phyloP scores from a whole-genome alignment of 176 grass and related monocot species.

The Carex myosuroides region DNA sequence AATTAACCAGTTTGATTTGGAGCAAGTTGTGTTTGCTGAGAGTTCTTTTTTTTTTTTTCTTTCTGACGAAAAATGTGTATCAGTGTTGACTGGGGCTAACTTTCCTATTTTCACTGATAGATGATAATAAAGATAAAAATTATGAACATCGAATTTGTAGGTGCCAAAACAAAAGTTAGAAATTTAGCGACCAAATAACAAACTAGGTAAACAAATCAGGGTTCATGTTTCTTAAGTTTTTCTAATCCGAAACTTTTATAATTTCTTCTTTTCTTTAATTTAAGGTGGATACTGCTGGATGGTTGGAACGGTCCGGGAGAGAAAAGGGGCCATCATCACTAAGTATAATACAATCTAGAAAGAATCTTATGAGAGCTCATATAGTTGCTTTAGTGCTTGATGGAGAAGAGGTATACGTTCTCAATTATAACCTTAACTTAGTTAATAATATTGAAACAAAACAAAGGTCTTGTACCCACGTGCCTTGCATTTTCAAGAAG shows the following conservation, averaged over 20 bases:
- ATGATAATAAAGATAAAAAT: background rate
- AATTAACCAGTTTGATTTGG: background rate
- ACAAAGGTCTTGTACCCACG: background rate
- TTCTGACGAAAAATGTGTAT: background rate
- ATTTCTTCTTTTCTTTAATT: constrained; percentile 23
- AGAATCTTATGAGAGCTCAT: constrained; percentile 95
- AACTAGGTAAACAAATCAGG: background rate
- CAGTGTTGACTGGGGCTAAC: background rate
- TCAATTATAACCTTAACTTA: constrained; percentile 17
- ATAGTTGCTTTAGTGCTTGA: constrained; percentile 93
- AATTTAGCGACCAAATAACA: background rate
- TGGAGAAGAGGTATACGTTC: constrained; percentile 59
- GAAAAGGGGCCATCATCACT: constrained; percentile 87
- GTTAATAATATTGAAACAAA: background rate
- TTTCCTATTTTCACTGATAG: background rate
- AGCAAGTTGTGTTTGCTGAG: background rate
- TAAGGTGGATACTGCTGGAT: constrained; percentile 94
- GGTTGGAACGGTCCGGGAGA: constrained; percentile 86
- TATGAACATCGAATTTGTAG: background rate
- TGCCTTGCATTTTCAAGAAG: background rate
- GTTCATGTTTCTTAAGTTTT: background rate
- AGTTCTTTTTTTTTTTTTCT: background rate
- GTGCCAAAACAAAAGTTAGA: background rate
- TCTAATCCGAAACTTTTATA: background rate
- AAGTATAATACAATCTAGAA: constrained; percentile 90